Evolutionary conservation across 495 filamentous ascomycete genomes (phyloP), one percentile per base, ranked within the genome.

Genomic region (Niebla homalea): DNA sequence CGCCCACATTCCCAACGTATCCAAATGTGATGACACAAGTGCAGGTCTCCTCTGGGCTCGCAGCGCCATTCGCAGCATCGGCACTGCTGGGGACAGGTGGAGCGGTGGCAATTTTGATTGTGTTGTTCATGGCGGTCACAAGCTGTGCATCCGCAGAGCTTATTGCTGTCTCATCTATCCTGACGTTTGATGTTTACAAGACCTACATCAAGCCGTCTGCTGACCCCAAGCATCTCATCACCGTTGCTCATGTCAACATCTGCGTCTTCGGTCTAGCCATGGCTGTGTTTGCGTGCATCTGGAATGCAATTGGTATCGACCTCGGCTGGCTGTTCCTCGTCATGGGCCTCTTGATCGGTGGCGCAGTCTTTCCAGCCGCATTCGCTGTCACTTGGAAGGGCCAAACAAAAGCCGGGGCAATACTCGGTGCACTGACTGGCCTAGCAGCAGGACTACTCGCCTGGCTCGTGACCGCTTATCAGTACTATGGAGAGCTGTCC

Each of bases 141-240:
- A 69, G 60, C 38, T 62, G 65, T 42, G 66, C 67, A 5, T 73
- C 69, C 6, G 69, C 74, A 0, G 71, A 79, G 55, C 61, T 75
- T 11, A 75, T 79, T 47, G 73, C 75, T 12, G 72, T 73, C 35
- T 72, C 70, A 0, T 73, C 72, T 1, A 65, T 79, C 15, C 54
- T 77, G 44, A 76, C 73, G 11, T 79, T 75, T 53, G 74, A 78
- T 53, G 57, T 78, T 49, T 79, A 77, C 62, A 71, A 72, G 52
- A 70, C 67, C 4, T 78, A 78, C 57, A 61, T 72, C 56, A 71
- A 70, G 12, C 72, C 70, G 14, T 49, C 52, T 25, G 67, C 72
- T 12, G 63, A 62, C 4, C 65, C 68, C 6, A 58, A 60, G 5
- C 58, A 67, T 16, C 62, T 80, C 4, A 67, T 78, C 37, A 58